Evolutionary conservation across 495 filamentous ascomycete genomes (phyloP).

Genomic region (Platismatia glauca): DNA sequence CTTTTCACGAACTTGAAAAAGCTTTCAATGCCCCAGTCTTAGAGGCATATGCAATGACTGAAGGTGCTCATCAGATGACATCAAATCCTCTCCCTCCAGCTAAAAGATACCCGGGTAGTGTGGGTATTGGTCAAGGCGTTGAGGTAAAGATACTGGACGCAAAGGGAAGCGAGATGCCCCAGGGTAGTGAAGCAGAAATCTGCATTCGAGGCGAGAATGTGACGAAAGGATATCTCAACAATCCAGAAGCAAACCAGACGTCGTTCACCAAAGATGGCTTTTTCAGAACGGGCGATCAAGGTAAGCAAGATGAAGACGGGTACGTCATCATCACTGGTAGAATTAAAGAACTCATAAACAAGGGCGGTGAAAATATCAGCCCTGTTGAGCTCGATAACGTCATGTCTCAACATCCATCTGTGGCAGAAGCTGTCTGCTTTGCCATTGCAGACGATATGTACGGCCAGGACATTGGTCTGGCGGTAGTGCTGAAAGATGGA

Average conservation of each 20-base stretch:
- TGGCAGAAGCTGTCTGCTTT: slow-evolving; percentile 72
- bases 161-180: slow-evolving; percentile 50
- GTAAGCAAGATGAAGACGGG: slow-evolving; percentile 61
- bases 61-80: slow-evolving; percentile 84
- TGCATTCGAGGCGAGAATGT: slow-evolving; percentile 73
- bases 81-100: slow-evolving; percentile 70
- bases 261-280: slow-evolving; percentile 63
- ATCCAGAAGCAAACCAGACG: slow-evolving; percentile 57
- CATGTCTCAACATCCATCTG: slow-evolving; percentile 54
- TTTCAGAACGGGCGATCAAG: slow-evolving; percentile 81
- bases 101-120: slow-evolving; percentile 66
- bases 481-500: slow-evolving; percentile 62
- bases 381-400: slow-evolving; percentile 81
- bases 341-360: slow-evolving; percentile 81
- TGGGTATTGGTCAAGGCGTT: slow-evolving; percentile 72
- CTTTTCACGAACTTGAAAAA: slow-evolving; percentile 64
- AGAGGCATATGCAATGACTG: slow-evolving; percentile 88
- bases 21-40: slow-evolving; percentile 68
- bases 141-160: slow-evolving; percentile 67
- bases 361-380: slow-evolving; percentile 74
- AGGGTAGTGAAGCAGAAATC: slow-evolving; percentile 65
- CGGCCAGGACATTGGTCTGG: slow-evolving; percentile 72
- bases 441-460: slow-evolving; percentile 53
- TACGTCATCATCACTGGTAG: slow-evolving; percentile 70
- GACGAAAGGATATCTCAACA: slow-evolving; percentile 75